Evolutionary conservation across 1,139 yeast genomes (phyloP).

Genomic region (Chernovozyma aurita): DNA sequence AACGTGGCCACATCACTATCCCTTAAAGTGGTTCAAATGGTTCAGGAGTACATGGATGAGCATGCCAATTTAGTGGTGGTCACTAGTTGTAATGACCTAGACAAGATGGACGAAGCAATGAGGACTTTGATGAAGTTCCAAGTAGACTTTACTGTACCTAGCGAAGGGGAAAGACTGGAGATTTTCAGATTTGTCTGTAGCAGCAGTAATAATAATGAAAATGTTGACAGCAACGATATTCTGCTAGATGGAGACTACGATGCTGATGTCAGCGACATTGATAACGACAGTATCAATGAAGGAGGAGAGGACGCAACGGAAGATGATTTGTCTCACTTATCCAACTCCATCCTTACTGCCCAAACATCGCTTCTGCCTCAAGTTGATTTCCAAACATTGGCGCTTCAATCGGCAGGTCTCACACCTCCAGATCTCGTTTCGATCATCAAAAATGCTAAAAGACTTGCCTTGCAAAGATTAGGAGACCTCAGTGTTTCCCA

Average conservation of each 20-base stretch:
- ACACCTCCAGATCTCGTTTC: slow-evolving; percentile 80
- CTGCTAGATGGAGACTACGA: too few species aligned
- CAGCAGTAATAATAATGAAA: too few species aligned
- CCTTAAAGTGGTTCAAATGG: slow-evolving; percentile 54
- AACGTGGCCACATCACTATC: slow-evolving; percentile 51
- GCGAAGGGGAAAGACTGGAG: slow-evolving; percentile 63
- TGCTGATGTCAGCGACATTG: too few species aligned
- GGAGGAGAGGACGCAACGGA: too few species aligned
- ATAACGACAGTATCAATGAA: too few species aligned
- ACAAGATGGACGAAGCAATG: slow-evolving; percentile 61
- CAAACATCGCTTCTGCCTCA: slow-evolving; percentile 42
- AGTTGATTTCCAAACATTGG: slow-evolving; percentile 54
- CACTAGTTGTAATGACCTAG: slow-evolving; percentile 71
- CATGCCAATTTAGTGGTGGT: slow-evolving; percentile 47
- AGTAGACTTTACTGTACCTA: slow-evolving; percentile 70
- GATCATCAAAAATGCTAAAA: slow-evolving; percentile 64
- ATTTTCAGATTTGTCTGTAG: slow-evolving; percentile 65
- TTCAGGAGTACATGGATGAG: slow-evolving; percentile 48
- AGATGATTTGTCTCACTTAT: too few species aligned
- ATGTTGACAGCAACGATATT: too few species aligned
- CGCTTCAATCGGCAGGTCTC: slow-evolving; percentile 88
- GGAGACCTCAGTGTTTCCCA: slow-evolving; percentile 18
- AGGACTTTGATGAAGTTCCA: slow-evolving; percentile 76
- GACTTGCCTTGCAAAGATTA: slow-evolving; percentile 52
- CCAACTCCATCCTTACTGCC: too few species aligned